These are phyloP conservation scores for Claviceps humidiphila DNA, from an alignment of 2,329 filamentous ascomycete genomes.

Conservation along the genomic window DNA sequence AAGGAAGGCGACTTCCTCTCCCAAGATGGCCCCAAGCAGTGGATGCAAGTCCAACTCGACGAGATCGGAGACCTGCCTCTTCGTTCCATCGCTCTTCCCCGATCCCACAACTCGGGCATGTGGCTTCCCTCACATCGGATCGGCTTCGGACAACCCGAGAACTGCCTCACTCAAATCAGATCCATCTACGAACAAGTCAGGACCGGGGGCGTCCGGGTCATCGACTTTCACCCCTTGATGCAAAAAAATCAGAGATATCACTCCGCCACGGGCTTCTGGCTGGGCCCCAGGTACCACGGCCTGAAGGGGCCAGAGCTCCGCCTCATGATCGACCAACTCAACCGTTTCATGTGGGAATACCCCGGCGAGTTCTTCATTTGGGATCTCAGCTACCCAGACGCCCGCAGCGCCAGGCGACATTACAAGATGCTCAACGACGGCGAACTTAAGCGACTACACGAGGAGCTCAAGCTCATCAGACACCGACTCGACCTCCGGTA, in stretches of 20 bases:
- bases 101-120: conserved; percentile 20
- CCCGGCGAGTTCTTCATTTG: conserved; percentile 22
- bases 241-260: conserved; percentile 1
- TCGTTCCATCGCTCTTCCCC: conserved; percentile 17
- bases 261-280: conserved; percentile 11
- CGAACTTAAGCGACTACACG: conserved; percentile 9
- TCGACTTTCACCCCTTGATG: conserved; percentile 15
- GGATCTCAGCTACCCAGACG: conserved; percentile 13
- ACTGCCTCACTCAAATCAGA: conserved; percentile 14
- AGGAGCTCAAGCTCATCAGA: conserved; percentile 11
- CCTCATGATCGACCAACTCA: conserved; percentile 17
- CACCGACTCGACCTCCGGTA: conserved; percentile 9
- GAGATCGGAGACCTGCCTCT: conserved; percentile 16
- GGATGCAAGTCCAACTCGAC: conserved; percentile 18
- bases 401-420: background rate
- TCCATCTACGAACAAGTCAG: conserved; percentile 14
- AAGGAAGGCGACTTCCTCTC: conserved; percentile 15
- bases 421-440: background rate
- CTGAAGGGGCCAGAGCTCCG: conserved; percentile 12
- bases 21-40: conserved; percentile 10
- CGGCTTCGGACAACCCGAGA: conserved; percentile 6
- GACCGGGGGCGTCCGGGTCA: conserved; percentile 16
- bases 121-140: conserved; percentile 5
- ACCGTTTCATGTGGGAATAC: conserved; percentile 14
- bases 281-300: conserved; percentile 12